These are phyloP conservation scores for Paracorniculantispora psalliotae DNA, from an alignment of 2,329 filamentous ascomycete species.

Conservation along the genomic window DNA sequence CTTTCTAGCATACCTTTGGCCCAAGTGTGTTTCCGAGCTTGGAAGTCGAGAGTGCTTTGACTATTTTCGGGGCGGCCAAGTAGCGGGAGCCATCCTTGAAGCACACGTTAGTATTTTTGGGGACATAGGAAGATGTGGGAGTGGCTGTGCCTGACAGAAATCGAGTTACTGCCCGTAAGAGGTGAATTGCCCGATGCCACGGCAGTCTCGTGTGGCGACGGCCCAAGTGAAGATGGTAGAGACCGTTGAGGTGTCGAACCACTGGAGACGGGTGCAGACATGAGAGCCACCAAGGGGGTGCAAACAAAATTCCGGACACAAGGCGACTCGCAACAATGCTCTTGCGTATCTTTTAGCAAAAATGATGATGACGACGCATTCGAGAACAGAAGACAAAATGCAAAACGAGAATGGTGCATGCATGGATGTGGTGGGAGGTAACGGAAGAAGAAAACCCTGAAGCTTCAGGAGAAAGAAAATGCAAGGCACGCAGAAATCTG, in stretches of 20 bases:
- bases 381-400: constrained; percentile 23
- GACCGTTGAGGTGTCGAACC: constrained; percentile 25
- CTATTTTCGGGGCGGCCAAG: constrained; percentile 35
- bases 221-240: constrained; percentile 2
- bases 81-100: constrained; percentile 19
- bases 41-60: constrained; percentile 45
- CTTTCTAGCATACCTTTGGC: constrained; percentile 41
- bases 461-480: constrained; percentile 5
- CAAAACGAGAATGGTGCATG: constrained; percentile 17
- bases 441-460: constrained; percentile 12
- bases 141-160: not conserved
- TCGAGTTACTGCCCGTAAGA: not conserved
- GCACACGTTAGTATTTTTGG: constrained; percentile 14
- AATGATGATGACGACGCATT: constrained; percentile 26
- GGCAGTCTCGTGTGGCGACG: not conserved
- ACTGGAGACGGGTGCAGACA: constrained; percentile 27
- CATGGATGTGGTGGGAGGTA: constrained; percentile 3
- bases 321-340: not conserved
- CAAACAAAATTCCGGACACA: constrained; percentile 14
- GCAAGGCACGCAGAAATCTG: not conserved
- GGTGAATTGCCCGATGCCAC: not conserved
- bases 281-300: constrained; percentile 18
- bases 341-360: constrained; percentile 4
- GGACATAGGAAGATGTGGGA: constrained; percentile 13
- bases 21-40: constrained; percentile 52